Evolutionary conservation across 1,284 basidiomycete species (phyloP).

Genomic region (Coriolopsis trogii): DNA sequence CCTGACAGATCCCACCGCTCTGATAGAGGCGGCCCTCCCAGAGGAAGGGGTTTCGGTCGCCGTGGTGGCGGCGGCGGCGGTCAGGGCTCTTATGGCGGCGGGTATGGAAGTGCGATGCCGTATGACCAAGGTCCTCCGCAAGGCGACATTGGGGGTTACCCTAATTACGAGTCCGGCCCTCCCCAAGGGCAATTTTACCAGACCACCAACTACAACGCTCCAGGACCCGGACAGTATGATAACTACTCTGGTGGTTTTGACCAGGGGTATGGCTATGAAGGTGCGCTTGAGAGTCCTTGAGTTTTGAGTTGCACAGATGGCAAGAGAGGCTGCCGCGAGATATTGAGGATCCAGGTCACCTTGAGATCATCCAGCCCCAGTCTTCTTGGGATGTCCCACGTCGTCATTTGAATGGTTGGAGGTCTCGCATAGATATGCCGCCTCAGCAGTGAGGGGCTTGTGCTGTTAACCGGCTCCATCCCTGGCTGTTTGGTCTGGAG

Average conservation of each 20-base stretch:
- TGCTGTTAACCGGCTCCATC: too few species aligned
- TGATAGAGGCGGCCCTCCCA: conserved; percentile 58
- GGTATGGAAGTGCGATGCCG: conserved; percentile 52
- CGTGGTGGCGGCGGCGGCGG: conserved; percentile 48
- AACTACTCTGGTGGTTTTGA: conserved; percentile 47
- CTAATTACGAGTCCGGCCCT: conserved; percentile 62
- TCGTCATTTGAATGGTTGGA: too few species aligned
- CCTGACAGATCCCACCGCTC: conserved; percentile 74
- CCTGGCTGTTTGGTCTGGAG: too few species aligned
- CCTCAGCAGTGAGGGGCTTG: too few species aligned
- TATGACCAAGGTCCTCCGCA: conserved; percentile 69
- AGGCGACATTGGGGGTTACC: conserved; percentile 62
- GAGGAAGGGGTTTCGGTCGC: conserved; percentile 67
- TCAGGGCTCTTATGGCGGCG: conserved; percentile 46
- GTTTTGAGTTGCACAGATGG: conserved; percentile 15
- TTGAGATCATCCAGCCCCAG: conserved; percentile 10
- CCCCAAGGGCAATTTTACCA: conserved; percentile 70
- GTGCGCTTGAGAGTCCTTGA: conserved; percentile 65
- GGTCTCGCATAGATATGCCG: too few species aligned
- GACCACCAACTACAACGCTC: conserved; percentile 49
- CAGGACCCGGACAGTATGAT: conserved; percentile 48
- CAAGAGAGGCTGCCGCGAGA: conserved; percentile 6
- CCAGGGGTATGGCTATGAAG: conserved; percentile 72
- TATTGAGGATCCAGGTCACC: conserved; percentile 4
- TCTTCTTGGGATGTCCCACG: background rate